Conservation (phyloP, 768 basidiomycete species). For the Kwoniella newhampshirensis region DNA sequence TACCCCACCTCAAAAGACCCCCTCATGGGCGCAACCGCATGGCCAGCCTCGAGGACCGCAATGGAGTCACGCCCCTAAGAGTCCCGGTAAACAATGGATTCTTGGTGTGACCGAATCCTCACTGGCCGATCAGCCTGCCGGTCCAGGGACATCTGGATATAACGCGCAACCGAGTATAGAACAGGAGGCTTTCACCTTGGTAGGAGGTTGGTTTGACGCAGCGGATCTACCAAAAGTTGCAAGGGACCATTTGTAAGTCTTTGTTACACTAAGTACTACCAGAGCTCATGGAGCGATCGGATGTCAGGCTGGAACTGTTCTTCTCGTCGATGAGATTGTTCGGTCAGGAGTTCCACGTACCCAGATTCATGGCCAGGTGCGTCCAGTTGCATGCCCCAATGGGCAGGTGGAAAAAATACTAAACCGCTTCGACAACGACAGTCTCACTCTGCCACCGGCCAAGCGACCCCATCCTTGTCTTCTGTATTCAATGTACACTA, state of each 20-base stretch:
- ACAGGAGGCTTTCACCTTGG: conserved; percentile 21
- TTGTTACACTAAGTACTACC: neutral
- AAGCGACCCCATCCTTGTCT: conserved; percentile 46
- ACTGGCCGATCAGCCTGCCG: conserved; percentile 2
- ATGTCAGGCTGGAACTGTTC: conserved; percentile 40
- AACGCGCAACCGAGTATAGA: neutral
- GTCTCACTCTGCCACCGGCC: conserved; percentile 36
- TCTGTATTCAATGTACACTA: conserved; percentile 44
- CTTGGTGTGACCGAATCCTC: conserved; percentile 16
- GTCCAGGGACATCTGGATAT: neutral
- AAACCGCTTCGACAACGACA: conserved; percentile 11
- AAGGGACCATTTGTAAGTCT: conserved; percentile 43
- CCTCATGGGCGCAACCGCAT: too few relatives aligned
- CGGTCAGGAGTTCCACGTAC: conserved; percentile 41
- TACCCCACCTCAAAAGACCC: neutral
- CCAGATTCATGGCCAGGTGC: conserved; percentile 43
- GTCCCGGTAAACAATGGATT: conserved; percentile 11
- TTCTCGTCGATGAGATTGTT: conserved; percentile 38
- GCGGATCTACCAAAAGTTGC: conserved; percentile 43
- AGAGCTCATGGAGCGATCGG: neutral
- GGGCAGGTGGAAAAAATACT: too few relatives aligned
- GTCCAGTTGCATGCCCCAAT: conserved; percentile 6
- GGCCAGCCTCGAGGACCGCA: too few relatives aligned
- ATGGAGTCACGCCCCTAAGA: too few relatives aligned
- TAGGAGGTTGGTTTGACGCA: conserved; percentile 48